Base-by-base conservation (phyloP, 495 filamentous ascomycete species). In the Collariella sp. region DNA sequence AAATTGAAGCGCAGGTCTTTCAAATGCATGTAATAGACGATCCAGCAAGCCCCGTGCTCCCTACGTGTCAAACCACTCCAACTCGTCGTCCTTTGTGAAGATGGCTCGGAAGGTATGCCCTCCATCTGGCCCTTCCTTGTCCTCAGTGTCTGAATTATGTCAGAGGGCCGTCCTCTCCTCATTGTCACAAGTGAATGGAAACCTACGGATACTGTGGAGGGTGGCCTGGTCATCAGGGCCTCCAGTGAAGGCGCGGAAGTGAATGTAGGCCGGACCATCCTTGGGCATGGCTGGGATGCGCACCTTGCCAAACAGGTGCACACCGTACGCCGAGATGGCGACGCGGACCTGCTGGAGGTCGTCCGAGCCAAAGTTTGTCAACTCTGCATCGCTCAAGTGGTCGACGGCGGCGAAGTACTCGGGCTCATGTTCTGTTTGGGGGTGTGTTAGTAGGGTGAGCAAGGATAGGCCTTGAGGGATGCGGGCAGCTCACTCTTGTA, bases 21-120 rank as follows among this genome's bases (percentile, higher is more conserved):
- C n/a, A n/a, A 31, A 4, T 7, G 7, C 16, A 33, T 33, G 1
- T 20, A 46, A 19, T 36, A 13, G 18, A 31, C 10, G n/a, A 6
- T 13, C 13, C 5, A 29, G 9, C 11, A 39, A 6, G 22, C 5
- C 13, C 19, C 15, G 2, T 15, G 0, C 18, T 1, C 22, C 12
- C 47, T 54, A 82, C 19, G 76, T 75, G 47, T 83, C 79, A 62
- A 83, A 81, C 76, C 77, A 81, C 56, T 78, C 76, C 31, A 83
- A 64, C 16, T 65, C 55, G 59, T 83, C 80, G 12, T 71, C 64
- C 64, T 76, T 71, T 15, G 62, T 66, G 56, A 81, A 75, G 49
- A 82, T 74, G 3, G 78, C 79, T 11, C 74, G 70, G 61, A 73
- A 82, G 18, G 41, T 69, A 35, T 69, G 73, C 33, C 65, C 67